Evolutionary conservation across 2,329 filamentous ascomycete genomes (phyloP).

Genomic region (Aaosphaeria arxii): DNA sequence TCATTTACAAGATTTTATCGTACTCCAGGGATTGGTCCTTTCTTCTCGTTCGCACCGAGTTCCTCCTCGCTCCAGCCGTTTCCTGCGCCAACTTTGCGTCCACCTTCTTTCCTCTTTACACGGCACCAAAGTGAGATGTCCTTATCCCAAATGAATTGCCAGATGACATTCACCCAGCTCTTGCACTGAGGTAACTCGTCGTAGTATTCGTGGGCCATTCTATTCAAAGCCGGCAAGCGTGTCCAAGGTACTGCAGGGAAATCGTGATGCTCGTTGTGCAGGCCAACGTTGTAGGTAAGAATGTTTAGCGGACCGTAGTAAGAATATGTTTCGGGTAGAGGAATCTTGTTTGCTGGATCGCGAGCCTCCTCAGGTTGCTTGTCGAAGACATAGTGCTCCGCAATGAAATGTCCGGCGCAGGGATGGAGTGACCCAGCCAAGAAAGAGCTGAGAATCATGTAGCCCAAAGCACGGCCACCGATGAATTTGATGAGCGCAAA

Average conservation of each 20-base stretch:
- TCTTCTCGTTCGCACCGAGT: slow-evolving; percentile 46
- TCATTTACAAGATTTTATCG: slow-evolving; percentile 7
- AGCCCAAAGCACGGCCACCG: slow-evolving; percentile 67
- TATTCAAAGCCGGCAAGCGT: slow-evolving; percentile 70
- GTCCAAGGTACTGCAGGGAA: slow-evolving; percentile 98
- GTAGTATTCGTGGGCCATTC: slow-evolving; percentile 89
- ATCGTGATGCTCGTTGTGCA: slow-evolving; percentile 99
- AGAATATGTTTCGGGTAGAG: slow-evolving; percentile 87
- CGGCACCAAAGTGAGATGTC: slow-evolving; percentile 87
- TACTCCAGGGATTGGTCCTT: slow-evolving; percentile 44
- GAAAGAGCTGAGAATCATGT: slow-evolving; percentile 87
- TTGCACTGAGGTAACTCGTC: slow-evolving; percentile 78
- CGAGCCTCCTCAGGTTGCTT: slow-evolving; percentile 52
- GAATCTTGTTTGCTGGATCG: slow-evolving; percentile 49
- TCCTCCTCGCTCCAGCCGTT: slow-evolving; percentile 48
- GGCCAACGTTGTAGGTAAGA: slow-evolving; percentile 92
- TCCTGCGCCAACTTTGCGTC: slow-evolving; percentile 53
- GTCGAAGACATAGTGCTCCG: slow-evolving; percentile 70
- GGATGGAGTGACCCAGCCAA: slow-evolving; percentile 91
- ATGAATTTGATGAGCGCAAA: slow-evolving; percentile 60
- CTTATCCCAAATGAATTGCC: slow-evolving; percentile 91
- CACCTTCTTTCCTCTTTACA: slow-evolving; percentile 85
- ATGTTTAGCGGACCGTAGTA: slow-evolving; percentile 94
- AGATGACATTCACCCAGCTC: slow-evolving; percentile 91
- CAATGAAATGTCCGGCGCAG: slow-evolving; percentile 95